Evolutionary conservation across 495 filamentous ascomycete species (phyloP).

Genomic region (Filosporella fistucella): DNA sequence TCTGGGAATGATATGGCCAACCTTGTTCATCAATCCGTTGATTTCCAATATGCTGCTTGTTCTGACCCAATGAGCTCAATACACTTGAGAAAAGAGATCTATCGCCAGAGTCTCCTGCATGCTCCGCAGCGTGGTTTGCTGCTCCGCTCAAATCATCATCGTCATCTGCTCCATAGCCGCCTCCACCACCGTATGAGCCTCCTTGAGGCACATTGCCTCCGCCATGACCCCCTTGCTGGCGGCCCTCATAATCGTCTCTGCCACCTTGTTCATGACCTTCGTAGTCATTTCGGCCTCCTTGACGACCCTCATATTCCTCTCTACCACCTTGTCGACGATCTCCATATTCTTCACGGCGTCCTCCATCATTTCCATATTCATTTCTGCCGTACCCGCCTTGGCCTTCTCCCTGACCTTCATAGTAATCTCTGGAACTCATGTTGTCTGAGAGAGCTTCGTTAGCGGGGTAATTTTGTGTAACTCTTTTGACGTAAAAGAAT

Average conservation of each 20-base stretch:
- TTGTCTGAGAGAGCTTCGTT: constrained; percentile 3
- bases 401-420: constrained; percentile 1
- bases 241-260: background rate
- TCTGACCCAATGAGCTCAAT: constrained; percentile 41
- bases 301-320: background rate
- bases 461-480: constrained; percentile 3
- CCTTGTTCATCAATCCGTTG: constrained; percentile 58
- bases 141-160: constrained; percentile 46
- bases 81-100: constrained; percentile 46
- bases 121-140: constrained; percentile 43
- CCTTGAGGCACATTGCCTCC: constrained; percentile 18
- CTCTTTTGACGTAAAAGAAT: background rate
- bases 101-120: constrained; percentile 42
- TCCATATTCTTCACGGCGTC: background rate
- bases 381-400: constrained; percentile 9
- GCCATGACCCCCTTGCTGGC: constrained; percentile 7
- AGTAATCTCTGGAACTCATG: constrained; percentile 13
- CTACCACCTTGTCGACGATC: background rate
- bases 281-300: background rate
- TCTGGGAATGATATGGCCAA: constrained; percentile 12
- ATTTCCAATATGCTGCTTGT: constrained; percentile 41
- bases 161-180: constrained; percentile 15
- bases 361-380: constrained; percentile 6
- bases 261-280: background rate
- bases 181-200: constrained; percentile 22